Conservation (phyloP, 345 rosid species). For the Lumnitzera littorea region DNA sequence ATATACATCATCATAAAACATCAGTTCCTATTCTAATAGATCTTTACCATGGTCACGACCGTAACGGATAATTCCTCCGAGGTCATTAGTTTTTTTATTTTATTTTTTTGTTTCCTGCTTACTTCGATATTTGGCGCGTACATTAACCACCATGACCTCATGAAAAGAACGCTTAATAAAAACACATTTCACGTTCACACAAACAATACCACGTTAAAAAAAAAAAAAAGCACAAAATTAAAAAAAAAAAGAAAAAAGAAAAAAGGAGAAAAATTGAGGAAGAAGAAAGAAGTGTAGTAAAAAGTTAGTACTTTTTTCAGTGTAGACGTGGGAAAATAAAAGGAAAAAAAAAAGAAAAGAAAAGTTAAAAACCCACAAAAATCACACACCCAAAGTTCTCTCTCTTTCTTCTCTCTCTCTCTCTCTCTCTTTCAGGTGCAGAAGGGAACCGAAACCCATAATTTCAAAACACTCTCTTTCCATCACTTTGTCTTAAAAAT, state of each 20-base stretch:
- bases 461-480: not conserved
- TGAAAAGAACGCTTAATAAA: not conserved
- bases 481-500: too few species aligned
- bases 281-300: not conserved
- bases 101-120: not conserved
- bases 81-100: not conserved
- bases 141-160: not conserved
- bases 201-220: too few species aligned
- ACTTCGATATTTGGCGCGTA: constrained; percentile 16
- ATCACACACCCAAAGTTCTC: too few species aligned
- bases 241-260: too few species aligned
- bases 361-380: constrained; percentile 1
- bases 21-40: too few species aligned
- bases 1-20: too few species aligned
- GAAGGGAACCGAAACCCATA: too few species aligned
- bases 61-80: not conserved
- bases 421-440: not conserved
- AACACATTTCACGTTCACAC: too few species aligned
- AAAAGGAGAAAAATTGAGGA: not conserved
- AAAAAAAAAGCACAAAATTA: too few species aligned
- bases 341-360: not conserved
- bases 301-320: not conserved
- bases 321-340: not conserved
- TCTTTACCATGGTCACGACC: not conserved
- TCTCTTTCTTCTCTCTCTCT: not conserved